A percentile compares a stretch with the other conserved stretches of the same genome.
These are phyloP conservation scores for Aureobasidium sp. DNA, from an alignment of 2,329 filamentous ascomycete species.

Conservation along the genomic window DNA sequence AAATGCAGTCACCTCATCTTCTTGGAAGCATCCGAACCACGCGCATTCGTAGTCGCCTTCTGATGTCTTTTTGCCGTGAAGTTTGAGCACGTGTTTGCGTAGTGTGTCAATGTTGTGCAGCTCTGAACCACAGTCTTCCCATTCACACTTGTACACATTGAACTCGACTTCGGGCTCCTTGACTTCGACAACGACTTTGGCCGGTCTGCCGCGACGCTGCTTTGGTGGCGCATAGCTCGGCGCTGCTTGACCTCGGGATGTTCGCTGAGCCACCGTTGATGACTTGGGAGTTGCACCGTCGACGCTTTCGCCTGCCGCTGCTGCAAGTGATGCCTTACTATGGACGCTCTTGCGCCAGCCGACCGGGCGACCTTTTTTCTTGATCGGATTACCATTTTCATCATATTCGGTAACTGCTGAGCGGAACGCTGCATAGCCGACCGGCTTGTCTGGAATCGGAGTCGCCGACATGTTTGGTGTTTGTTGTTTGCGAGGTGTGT, in stretches of 20 bases:
- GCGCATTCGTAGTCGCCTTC: conserved; percentile 37
- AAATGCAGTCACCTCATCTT: conserved; percentile 30
- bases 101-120: conserved; percentile 57
- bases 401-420: conserved; percentile 24
- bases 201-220: background rate
- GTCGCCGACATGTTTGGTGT: conserved; percentile 3
- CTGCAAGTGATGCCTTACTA: conserved; percentile 28
- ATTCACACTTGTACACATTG: conserved; percentile 50
- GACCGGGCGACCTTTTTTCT: conserved; percentile 43
- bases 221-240: conserved; percentile 9
- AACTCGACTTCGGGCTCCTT: conserved; percentile 24
- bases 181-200: background rate
- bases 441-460: conserved; percentile 9
- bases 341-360: conserved; percentile 45
- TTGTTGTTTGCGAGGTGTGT: conserved; percentile 1
- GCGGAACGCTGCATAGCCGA: conserved; percentile 40
- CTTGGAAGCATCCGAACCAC: conserved; percentile 38
- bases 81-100: conserved; percentile 51
- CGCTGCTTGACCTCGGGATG: background rate
- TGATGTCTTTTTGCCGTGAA: conserved; percentile 39
- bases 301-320: conserved; percentile 18
- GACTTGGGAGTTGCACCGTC: background rate
- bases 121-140: conserved; percentile 50
- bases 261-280: background rate
- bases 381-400: conserved; percentile 28